A percentile compares a stretch with the other conserved stretches of the same genome.
Conservation (phyloP, 805 yeast genomes). For the Candida endomychidarum region DNA sequence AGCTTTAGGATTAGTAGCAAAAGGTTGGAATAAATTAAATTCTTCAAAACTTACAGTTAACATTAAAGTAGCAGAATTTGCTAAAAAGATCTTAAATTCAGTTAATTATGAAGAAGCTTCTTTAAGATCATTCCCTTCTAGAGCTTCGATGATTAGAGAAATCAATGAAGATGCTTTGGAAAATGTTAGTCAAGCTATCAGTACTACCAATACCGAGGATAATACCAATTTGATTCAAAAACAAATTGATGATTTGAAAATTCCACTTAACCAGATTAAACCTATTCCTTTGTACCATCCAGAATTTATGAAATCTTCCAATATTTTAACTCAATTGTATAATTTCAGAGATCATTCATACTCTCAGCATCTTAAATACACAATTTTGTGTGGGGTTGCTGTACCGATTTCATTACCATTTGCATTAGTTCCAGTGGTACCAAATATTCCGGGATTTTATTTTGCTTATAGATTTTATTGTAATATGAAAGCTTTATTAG, state of each 20-base stretch:
- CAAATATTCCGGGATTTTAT: slow-evolving; percentile 91
- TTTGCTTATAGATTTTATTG: slow-evolving; percentile 79
- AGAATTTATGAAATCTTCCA: slow-evolving; percentile 29
- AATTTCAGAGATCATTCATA: slow-evolving; percentile 45
- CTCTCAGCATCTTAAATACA: slow-evolving; percentile 54
- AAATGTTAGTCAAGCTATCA: slow-evolving; percentile 7
- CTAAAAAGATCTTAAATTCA: slow-evolving; percentile 53
- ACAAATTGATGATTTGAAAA: slow-evolving; percentile 25
- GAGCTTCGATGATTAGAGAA: slow-evolving; percentile 54
- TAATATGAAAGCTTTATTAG: slow-evolving; percentile 74
- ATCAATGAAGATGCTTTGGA: slow-evolving; percentile 29
- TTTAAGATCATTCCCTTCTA: slow-evolving; percentile 73
- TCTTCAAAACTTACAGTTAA: slow-evolving; percentile 57
- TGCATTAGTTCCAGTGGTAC: slow-evolving; percentile 79
- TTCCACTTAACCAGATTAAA: slow-evolving; percentile 30
- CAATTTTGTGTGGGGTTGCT: slow-evolving; percentile 53
- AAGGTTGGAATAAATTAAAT: slow-evolving; percentile 63
- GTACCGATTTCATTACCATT: slow-evolving; percentile 81
- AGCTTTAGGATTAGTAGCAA: slow-evolving; percentile 49
- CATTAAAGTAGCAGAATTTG: slow-evolving; percentile 53
- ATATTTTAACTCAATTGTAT: slow-evolving; percentile 40
- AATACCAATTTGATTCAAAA: slow-evolving; percentile 20
- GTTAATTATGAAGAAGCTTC: slow-evolving; percentile 82
- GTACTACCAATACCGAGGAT: not conserved
- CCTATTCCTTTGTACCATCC: slow-evolving; percentile 45